These are phyloP conservation scores for Ogataea trehalophila DNA, from an alignment of 805 yeast genomes.

Conservation along the genomic window DNA sequence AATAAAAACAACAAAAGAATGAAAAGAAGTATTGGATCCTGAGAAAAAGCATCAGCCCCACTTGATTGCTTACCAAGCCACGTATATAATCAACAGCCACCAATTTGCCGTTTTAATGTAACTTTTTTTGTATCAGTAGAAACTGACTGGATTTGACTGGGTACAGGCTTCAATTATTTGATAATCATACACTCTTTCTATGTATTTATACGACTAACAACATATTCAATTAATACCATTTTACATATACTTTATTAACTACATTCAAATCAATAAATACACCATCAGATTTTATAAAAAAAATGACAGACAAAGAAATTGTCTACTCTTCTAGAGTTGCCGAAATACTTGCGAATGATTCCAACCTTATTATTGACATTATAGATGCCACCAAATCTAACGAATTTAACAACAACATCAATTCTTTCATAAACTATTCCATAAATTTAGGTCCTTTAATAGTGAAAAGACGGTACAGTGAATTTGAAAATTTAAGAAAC, in stretches of 20 bases:
- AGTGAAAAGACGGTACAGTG: slow-evolving; percentile 85
- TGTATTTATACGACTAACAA: background rate
- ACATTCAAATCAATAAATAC: background rate
- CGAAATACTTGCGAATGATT: slow-evolving; percentile 17
- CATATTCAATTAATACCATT: background rate
- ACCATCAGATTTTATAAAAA: background rate
- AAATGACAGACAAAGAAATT: slow-evolving; percentile 10
- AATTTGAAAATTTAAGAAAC: slow-evolving; percentile 79
- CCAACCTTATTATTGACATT: slow-evolving; percentile 33
- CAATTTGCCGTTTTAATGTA: background rate
- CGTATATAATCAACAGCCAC: background rate
- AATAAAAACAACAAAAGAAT: too few species aligned
- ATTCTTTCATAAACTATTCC: slow-evolving; percentile 71
- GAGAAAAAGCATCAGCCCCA: background rate
- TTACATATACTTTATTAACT: background rate
- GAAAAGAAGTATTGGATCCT: too few species aligned
- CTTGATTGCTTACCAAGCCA: too few species aligned
- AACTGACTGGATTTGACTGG: too few species aligned
- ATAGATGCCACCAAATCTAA: slow-evolving; percentile 81
- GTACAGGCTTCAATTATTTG: too few species aligned
- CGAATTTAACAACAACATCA: slow-evolving; percentile 53
- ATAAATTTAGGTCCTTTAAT: slow-evolving; percentile 55
- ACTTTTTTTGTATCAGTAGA: background rate
- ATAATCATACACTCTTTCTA: background rate
- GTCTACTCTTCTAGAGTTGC: slow-evolving; percentile 21